Conservation (phyloP, 202 grass and related monocot genomes). For the Eragrostis tef region DNA sequence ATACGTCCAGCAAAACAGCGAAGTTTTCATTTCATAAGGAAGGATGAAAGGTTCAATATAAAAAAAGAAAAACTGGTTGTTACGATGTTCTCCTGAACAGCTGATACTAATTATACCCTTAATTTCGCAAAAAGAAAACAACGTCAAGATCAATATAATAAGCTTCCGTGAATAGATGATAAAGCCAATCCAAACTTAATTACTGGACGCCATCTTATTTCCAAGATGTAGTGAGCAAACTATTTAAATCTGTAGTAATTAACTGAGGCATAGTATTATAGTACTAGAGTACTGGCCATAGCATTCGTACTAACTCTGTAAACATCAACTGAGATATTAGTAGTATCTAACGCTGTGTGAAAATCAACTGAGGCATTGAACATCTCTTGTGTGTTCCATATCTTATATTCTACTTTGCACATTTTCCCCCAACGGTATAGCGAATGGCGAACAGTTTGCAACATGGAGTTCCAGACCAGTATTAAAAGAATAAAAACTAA, state of each 20-base stretch:
- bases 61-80: not conserved
- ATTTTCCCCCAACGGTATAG: not conserved
- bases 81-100: not conserved
- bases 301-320: not conserved
- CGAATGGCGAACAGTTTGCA: not conserved
- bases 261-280: not conserved
- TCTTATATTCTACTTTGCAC: not conserved
- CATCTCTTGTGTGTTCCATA: constrained; percentile 1
- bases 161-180: not conserved
- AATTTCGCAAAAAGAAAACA: not conserved
- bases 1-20: constrained; percentile 1
- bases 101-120: not conserved
- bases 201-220: not conserved
- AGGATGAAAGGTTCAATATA: not conserved
- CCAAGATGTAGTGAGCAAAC: not conserved
- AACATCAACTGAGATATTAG: not conserved
- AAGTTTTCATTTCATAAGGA: not conserved
- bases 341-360: not conserved
- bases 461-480: not conserved
- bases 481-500: not conserved
- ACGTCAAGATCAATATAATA: not conserved
- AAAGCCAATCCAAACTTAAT: constrained; percentile 12
- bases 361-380: not conserved
- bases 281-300: not conserved
- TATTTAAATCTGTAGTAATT: constrained; percentile 11